Evolutionary conservation across 805 yeast genomes (phyloP).

Genomic region (Metschnikowia gelsemii): DNA sequence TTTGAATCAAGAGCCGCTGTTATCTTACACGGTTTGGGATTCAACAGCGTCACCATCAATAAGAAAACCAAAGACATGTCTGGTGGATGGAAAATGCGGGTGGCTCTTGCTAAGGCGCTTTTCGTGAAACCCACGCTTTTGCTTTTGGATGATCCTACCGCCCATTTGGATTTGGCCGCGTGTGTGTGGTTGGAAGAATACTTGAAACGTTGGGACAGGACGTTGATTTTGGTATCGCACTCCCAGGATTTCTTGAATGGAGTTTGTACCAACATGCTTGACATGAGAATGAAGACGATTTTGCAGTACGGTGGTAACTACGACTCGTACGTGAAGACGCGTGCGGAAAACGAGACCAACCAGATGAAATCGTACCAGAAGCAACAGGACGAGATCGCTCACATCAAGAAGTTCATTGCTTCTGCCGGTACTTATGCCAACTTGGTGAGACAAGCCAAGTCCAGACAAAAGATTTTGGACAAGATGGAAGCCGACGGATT

Average conservation of each 20-base stretch:
- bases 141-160: conserved; percentile 97
- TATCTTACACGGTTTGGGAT: conserved; percentile 95
- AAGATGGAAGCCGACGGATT: conserved; percentile 99
- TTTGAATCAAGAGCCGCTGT: conserved; percentile 96
- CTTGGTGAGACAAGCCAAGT: conserved; percentile 97
- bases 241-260: conserved; percentile 99
- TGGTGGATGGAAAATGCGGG: conserved; percentile 99
- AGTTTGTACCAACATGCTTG: conserved; percentile 97
- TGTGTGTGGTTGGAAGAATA: conserved; percentile 99
- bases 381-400: conserved; percentile 98
- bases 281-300: conserved; percentile 84
- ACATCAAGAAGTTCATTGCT: conserved; percentile 97
- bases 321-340: conserved; percentile 93
- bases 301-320: conserved; percentile 94
- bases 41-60: conserved; percentile 79
- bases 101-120: conserved; percentile 94
- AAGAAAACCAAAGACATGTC: conserved; percentile 98
- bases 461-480: conserved; percentile 98
- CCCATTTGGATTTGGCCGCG: conserved; percentile 98
- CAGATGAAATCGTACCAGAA: conserved; percentile 96
- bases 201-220: conserved; percentile 90
- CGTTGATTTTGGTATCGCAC: conserved; percentile 91
- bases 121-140: conserved; percentile 96
- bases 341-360: conserved; percentile 89
- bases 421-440: conserved; percentile 99